Conservation (phyloP, 2,329 filamentous ascomycete genomes). For the Fusarium liriodendri region DNA sequence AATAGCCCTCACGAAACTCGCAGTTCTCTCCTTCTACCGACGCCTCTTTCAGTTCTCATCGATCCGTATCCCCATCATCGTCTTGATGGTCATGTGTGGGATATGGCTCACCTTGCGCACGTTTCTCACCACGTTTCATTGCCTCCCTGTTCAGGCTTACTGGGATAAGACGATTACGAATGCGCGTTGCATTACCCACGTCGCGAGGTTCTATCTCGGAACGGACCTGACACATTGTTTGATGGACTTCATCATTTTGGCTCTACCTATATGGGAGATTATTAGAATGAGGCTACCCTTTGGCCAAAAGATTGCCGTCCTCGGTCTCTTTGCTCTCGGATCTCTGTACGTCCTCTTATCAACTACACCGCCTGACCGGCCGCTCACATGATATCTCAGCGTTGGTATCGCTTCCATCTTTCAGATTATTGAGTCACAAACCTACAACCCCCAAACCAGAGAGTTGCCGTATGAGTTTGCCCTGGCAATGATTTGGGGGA, state of each 20-base stretch:
- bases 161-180: constrained; percentile 28
- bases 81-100: constrained; percentile 35
- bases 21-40: constrained; percentile 46
- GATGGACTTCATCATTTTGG: constrained; percentile 30
- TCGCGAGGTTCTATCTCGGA: constrained; percentile 17
- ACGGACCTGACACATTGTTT: constrained; percentile 31
- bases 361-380: not conserved
- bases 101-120: constrained; percentile 45
- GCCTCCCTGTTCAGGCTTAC: constrained; percentile 27
- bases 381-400: not conserved
- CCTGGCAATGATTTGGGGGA: constrained; percentile 31
- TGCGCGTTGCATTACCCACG: constrained; percentile 11
- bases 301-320: constrained; percentile 29
- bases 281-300: constrained; percentile 17
- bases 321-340: constrained; percentile 25
- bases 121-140: constrained; percentile 32
- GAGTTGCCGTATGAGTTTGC: constrained; percentile 30
- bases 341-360: constrained; percentile 4
- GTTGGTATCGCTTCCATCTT: constrained; percentile 30
- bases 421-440: constrained; percentile 22
- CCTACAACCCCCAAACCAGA: constrained; percentile 16
- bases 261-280: constrained; percentile 19
- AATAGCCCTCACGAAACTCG: constrained; percentile 44
- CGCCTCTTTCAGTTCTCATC: constrained; percentile 42
- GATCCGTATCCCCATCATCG: constrained; percentile 43